A percentile compares a stretch with the other conserved stretches of the same genome.
Conservation (phyloP, 129 eudicot genomes). For the Helianthus annuus region DNA sequence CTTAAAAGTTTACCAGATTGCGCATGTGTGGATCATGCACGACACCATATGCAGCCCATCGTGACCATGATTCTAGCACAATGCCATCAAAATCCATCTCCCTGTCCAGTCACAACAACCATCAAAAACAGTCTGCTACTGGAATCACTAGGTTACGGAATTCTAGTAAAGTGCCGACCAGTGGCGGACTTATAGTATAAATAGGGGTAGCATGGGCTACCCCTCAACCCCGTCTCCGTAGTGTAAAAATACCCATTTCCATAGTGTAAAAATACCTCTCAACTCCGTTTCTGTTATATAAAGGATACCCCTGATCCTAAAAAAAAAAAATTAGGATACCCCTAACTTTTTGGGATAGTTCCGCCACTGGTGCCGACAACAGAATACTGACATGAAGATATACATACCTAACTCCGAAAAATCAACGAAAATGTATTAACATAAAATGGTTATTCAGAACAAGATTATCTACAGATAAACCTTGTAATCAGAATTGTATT, state of each 20-base stretch:
- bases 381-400: neutral
- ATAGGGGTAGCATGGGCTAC: too few relatives aligned
- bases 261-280: too few relatives aligned
- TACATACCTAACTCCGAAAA: neutral
- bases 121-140: neutral
- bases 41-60: conserved; percentile 94
- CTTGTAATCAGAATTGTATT: too few relatives aligned
- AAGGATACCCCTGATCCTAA: too few relatives aligned
- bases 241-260: too few relatives aligned
- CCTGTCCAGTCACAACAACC: conserved; percentile 40
- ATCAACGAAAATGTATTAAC: conserved; percentile 5
- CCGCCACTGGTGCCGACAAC: neutral
- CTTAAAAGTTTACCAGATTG: conserved; percentile 48
- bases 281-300: too few relatives aligned
- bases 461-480: neutral
- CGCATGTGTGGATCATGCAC: conserved; percentile 80
- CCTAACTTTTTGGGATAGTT: too few relatives aligned
- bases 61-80: conserved; percentile 98
- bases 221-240: too few relatives aligned
- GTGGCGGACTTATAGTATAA: too few relatives aligned
- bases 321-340: too few relatives aligned
- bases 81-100: conserved; percentile 93
- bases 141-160: neutral
- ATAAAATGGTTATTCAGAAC: neutral
- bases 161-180: neutral